A percentile compares a stretch with the other conserved stretches of the same genome.
These are phyloP conservation scores for Penicillium salamii DNA, from an alignment of 495 filamentous ascomycete genomes.

Conservation along the genomic window DNA sequence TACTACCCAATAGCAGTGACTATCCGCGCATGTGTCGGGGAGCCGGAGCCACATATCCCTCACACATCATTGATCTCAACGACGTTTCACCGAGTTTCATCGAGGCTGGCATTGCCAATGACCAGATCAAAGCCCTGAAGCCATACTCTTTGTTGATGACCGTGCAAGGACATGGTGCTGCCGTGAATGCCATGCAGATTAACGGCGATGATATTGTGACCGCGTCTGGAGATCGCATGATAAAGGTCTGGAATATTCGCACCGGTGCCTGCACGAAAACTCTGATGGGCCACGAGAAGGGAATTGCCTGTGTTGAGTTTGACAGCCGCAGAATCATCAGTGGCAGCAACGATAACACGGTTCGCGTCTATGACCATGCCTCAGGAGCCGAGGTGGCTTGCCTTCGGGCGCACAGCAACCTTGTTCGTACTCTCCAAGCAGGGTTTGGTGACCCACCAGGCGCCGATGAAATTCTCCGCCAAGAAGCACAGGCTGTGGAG, in stretches of 20 bases:
- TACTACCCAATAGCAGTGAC: slow-evolving; percentile 65
- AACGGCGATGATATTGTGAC: slow-evolving; percentile 84
- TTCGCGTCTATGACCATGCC: slow-evolving; percentile 86
- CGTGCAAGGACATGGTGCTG: slow-evolving; percentile 79
- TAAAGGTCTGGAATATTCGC: slow-evolving; percentile 91
- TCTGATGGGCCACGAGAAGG: slow-evolving; percentile 84
- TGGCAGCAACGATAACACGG: slow-evolving; percentile 91
- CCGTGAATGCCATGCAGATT: slow-evolving; percentile 95
- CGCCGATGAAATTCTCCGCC: slow-evolving; percentile 65
- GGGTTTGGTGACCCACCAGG: slow-evolving; percentile 87
- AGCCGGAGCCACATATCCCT: slow-evolving; percentile 44
- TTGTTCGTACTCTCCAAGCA: slow-evolving; percentile 93
- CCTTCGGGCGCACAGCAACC: slow-evolving; percentile 71
- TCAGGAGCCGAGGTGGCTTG: slow-evolving; percentile 86
- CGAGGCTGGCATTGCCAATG: slow-evolving; percentile 39
- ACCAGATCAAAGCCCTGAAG: slow-evolving; percentile 35
- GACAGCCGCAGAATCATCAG: slow-evolving; percentile 96
- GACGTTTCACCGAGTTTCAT: slow-evolving; percentile 44
- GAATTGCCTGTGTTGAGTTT: slow-evolving; percentile 96
- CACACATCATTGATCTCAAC: slow-evolving; percentile 53
- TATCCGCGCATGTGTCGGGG: slow-evolving; percentile 51
- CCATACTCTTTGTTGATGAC: slow-evolving; percentile 76
- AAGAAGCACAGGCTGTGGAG: slow-evolving; percentile 72
- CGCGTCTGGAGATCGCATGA: slow-evolving; percentile 84
- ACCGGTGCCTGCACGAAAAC: slow-evolving; percentile 72